Evolutionary conservation across 106 monocot species (phyloP).

Genomic region (Acanthochlamys bracteata): DNA sequence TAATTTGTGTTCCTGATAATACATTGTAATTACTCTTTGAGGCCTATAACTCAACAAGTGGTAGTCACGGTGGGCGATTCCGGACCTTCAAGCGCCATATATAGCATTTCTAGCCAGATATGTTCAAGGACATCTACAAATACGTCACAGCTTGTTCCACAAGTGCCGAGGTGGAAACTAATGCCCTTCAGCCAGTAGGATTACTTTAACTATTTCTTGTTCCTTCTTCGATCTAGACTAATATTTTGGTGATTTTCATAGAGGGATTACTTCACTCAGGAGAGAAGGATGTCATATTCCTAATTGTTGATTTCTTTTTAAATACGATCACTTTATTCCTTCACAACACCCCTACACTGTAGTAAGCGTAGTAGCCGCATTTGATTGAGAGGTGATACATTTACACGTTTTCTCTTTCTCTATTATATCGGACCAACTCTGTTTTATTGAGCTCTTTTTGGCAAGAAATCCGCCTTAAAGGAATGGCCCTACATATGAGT

Average conservation of each 20-base stretch:
- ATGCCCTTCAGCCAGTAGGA: not conserved
- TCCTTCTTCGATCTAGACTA: not conserved
- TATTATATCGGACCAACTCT: not conserved
- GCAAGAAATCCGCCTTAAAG: not conserved
- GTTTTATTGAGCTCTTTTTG: not conserved
- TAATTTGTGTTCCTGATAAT: not conserved
- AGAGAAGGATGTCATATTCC: not conserved
- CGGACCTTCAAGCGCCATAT: not conserved
- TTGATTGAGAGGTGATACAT: not conserved
- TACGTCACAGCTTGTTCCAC: not conserved
- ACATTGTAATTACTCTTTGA: not conserved
- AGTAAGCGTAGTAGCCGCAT: not conserved
- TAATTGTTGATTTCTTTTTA: not conserved
- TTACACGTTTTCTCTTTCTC: not conserved
- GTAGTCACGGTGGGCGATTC: not conserved
- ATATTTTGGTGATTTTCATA: slow-evolving; percentile 8
- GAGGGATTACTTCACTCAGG: not conserved
- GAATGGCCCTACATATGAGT: not conserved
- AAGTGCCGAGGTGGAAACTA: not conserved
- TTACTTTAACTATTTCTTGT: slow-evolving; percentile 3
- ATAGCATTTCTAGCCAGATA: not conserved
- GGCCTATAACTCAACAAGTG: not conserved
- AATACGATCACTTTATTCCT: not conserved
- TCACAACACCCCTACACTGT: not conserved
- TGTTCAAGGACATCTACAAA: not conserved